A percentile compares a stretch with the other conserved stretches of the same genome.
Conservation (phyloP, 371 early-diverging fungal genomes). For the Mortierella sp. region DNA sequence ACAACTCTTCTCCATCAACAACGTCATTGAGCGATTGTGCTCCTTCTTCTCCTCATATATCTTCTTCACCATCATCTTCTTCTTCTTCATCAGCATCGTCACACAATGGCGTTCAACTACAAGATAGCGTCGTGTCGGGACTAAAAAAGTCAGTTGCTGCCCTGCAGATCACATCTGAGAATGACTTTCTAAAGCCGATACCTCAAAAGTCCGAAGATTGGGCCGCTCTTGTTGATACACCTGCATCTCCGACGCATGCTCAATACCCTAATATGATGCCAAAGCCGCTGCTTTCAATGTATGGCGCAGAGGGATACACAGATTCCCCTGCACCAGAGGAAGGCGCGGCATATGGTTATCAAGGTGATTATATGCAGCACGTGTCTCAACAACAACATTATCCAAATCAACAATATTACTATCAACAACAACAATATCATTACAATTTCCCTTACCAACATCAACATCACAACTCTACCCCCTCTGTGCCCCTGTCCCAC, state of each 20-base stretch:
- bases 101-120: slow-evolving; percentile 5
- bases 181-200: slow-evolving; percentile 12
- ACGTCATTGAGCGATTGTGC: neutral
- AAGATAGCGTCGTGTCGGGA: slow-evolving; percentile 4
- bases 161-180: neutral
- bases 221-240: slow-evolving; percentile 44
- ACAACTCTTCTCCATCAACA: neutral
- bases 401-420: slow-evolving; percentile 6
- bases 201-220: slow-evolving; percentile 52
- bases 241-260: slow-evolving; percentile 30
- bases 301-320: slow-evolving; percentile 11
- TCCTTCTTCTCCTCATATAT: slow-evolving; percentile 1
- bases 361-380: slow-evolving; percentile 34
- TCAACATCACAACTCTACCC: slow-evolving; percentile 33
- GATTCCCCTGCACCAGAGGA: slow-evolving; percentile 40
- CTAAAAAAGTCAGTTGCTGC: neutral
- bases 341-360: neutral
- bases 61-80: neutral
- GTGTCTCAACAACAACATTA: slow-evolving; percentile 14
- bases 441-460: slow-evolving; percentile 16
- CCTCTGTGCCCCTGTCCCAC: slow-evolving; percentile 11
- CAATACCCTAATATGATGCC: slow-evolving; percentile 15
- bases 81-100: neutral
- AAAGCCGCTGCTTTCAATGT: slow-evolving; percentile 2
- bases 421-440: slow-evolving; percentile 21